Evolutionary conservation across 2,329 filamentous ascomycete genomes (phyloP).

Genomic region (Endocalyx cinctus): DNA sequence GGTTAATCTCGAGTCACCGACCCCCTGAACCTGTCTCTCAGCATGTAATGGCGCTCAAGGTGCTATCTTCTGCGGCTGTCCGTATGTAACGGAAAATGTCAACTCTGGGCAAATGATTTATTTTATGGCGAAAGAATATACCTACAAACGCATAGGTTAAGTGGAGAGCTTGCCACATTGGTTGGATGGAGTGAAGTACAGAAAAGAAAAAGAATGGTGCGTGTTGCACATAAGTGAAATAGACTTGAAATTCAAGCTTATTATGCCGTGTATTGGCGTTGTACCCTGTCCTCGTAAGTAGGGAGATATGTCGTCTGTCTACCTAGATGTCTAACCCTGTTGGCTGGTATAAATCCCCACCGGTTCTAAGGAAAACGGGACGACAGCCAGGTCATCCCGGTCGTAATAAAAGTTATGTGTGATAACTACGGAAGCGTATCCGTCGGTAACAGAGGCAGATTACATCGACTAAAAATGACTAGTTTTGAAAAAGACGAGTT

Average conservation of each 20-base stretch:
- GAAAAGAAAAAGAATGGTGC: constrained; percentile 8
- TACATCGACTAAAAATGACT: constrained; percentile 16
- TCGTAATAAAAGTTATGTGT: constrained; percentile 9
- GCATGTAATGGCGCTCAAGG: constrained; percentile 27
- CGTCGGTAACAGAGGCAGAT: constrained; percentile 21
- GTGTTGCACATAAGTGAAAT: constrained; percentile 6
- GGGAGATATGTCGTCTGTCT: no score
- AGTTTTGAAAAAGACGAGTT: no score
- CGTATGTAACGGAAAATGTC: constrained; percentile 22
- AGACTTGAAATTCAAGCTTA: constrained; percentile 15
- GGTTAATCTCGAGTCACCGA: constrained; percentile 39
- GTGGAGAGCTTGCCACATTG: constrained; percentile 21
- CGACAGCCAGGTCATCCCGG: constrained; percentile 21
- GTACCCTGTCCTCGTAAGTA: no score
- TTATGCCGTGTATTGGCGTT: constrained; percentile 13
- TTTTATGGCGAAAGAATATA: constrained; percentile 20
- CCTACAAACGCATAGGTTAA: constrained; percentile 27
- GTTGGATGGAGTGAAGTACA: constrained; percentile 13
- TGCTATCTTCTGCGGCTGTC: constrained; percentile 33
- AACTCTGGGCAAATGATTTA: constrained; percentile 22
- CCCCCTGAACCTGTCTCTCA: constrained; percentile 25
- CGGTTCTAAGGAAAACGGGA: constrained; percentile 25
- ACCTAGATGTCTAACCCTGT: no score
- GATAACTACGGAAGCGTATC: constrained; percentile 12
- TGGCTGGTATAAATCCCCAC: no score